phyloP scores from a whole-genome alignment of 2,329 filamentous ascomycete genomes.

The Claviceps humidiphila region DNA sequence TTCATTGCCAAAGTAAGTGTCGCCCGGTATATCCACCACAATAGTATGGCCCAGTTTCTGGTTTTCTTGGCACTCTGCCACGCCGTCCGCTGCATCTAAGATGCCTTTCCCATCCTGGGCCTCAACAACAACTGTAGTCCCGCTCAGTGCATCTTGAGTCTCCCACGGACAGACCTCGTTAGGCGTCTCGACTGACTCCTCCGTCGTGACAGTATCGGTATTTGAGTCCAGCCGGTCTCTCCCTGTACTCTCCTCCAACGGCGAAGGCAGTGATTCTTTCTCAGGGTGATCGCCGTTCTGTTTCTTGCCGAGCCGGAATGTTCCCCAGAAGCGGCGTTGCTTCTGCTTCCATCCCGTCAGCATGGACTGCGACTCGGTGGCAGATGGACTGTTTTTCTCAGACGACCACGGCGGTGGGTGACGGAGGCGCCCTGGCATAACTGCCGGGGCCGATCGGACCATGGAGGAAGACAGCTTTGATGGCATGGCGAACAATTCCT shows the following conservation, averaged over 20 bases:
- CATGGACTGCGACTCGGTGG: background rate
- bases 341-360: background rate
- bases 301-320: background rate
- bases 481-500: background rate
- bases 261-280: background rate
- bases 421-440: background rate
- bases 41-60: background rate
- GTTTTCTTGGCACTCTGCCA: background rate
- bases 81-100: background rate
- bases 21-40: background rate
- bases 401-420: background rate
- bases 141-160: too few relatives aligned
- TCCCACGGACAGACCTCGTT: background rate
- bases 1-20: background rate
- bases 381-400: background rate
- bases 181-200: background rate
- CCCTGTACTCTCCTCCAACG: background rate
- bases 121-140: background rate
- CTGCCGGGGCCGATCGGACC: background rate
- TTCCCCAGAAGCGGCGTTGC: constrained; percentile 2
- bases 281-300: background rate
- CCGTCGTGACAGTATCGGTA: background rate
- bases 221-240: background rate
- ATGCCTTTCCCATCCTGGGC: background rate
- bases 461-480: background rate